Evolutionary conservation across 75 land plant genomes (phyloP).

Genomic region (Isoetes taiwanensis): DNA sequence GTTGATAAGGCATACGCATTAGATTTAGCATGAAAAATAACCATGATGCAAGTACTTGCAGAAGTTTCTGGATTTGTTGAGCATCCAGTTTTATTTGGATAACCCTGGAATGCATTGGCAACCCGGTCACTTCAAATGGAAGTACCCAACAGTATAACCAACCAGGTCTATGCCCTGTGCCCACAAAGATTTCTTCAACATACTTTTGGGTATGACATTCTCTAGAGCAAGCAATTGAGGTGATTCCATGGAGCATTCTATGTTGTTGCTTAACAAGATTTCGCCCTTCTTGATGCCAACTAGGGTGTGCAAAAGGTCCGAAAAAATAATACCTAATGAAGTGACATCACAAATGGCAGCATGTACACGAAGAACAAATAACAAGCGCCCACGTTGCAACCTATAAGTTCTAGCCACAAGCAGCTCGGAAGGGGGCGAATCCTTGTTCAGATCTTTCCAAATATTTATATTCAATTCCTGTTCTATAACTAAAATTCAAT

Average conservation of each 20-base stretch:
- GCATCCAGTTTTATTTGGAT: slow-evolving; percentile 30
- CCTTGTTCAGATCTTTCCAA: too few species aligned
- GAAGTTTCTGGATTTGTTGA: slow-evolving; percentile 35
- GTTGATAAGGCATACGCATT: too few species aligned
- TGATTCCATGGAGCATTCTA: neutral
- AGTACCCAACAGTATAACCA: slow-evolving; percentile 75
- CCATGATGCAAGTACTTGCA: too few species aligned
- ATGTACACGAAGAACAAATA: slow-evolving; percentile 46
- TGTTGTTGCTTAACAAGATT: too few species aligned
- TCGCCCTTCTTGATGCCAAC: too few species aligned
- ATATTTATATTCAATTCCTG: slow-evolving; percentile 50
- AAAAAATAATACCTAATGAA: slow-evolving; percentile 44
- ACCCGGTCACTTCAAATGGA: slow-evolving; percentile 30
- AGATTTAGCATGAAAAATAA: too few species aligned
- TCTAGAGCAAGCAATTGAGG: slow-evolving; percentile 64
- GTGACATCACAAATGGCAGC: slow-evolving; percentile 72
- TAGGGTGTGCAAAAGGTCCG: slow-evolving; percentile 30
- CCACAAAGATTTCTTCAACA: slow-evolving; percentile 76
- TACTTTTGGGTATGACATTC: slow-evolving; percentile 49
- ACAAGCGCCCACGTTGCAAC: slow-evolving; percentile 13
- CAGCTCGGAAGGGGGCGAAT: too few species aligned
- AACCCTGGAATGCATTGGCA: slow-evolving; percentile 32
- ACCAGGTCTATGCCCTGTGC: slow-evolving; percentile 75
- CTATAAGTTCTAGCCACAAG: slow-evolving; percentile 13
- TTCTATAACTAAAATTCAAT: slow-evolving; percentile 30